These are phyloP conservation scores for Candida anutae DNA, from an alignment of 1,139 yeast species.

Conservation along the genomic window DNA sequence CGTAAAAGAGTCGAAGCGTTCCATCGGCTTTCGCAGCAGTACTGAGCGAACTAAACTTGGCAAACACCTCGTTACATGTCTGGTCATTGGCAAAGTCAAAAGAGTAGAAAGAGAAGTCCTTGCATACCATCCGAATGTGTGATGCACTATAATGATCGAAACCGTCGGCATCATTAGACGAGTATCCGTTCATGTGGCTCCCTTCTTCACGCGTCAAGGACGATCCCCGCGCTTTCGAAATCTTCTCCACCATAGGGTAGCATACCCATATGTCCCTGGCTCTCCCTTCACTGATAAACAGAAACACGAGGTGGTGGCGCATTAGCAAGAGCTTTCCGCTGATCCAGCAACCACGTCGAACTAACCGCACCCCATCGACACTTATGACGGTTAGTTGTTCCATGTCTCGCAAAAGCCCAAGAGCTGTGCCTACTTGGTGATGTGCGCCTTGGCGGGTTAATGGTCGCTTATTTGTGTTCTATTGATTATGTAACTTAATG, in stretches of 20 bases:
- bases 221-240: conserved; percentile 53
- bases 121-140: conserved; percentile 63
- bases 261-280: conserved; percentile 81
- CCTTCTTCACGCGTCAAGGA: conserved; percentile 17
- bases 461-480: too few species aligned
- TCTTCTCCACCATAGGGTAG: conserved; percentile 74
- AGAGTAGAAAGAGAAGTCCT: conserved; percentile 81
- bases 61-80: conserved; percentile 64
- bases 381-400: conserved; percentile 10
- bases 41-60: conserved; percentile 60
- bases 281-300: conserved; percentile 17
- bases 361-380: conserved; percentile 61
- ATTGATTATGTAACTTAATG: too few species aligned
- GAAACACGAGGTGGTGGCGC: conserved; percentile 80
- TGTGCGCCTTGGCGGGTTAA: too few species aligned
- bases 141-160: conserved; percentile 43
- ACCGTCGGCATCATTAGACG: conserved; percentile 3
- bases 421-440: too few species aligned
- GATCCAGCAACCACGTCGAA: conserved; percentile 59
- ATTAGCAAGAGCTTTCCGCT: conserved; percentile 73
- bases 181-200: conserved; percentile 1
- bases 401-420: too few species aligned
- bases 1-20: conserved; percentile 38
- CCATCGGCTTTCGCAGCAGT: conserved; percentile 24
- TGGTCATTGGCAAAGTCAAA: conserved; percentile 59